Evolutionary conservation across 78 protist genomes (phyloP).

Genomic region (Dictyostelium capitatum): DNA sequence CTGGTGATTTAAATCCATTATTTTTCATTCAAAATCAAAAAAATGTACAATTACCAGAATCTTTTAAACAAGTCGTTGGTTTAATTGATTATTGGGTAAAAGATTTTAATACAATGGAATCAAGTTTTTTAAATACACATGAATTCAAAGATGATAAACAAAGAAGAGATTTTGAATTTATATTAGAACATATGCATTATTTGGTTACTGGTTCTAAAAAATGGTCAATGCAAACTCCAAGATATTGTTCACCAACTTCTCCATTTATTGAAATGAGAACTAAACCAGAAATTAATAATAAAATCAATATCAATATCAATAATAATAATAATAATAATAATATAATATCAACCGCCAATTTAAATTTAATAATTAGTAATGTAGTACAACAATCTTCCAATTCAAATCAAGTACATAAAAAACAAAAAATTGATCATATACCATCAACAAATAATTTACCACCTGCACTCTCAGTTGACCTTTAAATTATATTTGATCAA

Average conservation of each 20-base stretch:
- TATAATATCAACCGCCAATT: not conserved
- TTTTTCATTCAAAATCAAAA: conserved; percentile 54
- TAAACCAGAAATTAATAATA: not conserved
- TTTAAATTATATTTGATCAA: too few relatives aligned
- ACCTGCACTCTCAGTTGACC: not conserved
- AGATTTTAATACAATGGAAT: conserved; percentile 17
- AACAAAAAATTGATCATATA: conserved; percentile 19
- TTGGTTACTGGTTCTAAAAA: conserved; percentile 47
- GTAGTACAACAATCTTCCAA: too few relatives aligned
- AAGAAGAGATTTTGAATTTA: conserved; percentile 1
- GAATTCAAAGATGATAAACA: not conserved
- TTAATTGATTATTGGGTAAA: conserved; percentile 38
- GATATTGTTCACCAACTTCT: conserved; percentile 65
- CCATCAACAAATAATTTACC: not conserved
- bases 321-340: too few relatives aligned
- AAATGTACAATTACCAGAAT: conserved; percentile 4
- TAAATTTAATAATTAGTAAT: not conserved
- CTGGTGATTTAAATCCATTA: conserved; percentile 58
- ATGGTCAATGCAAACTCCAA: conserved; percentile 81
- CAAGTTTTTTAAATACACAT: not conserved
- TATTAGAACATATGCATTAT: conserved; percentile 63
- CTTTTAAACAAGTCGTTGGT: conserved; percentile 48
- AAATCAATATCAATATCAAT: not conserved
- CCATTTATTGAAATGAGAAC: conserved; percentile 78
- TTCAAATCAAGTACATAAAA: not conserved